Conservation (phyloP, 2,329 filamentous ascomycete genomes). For the Basipetospora chlamydospora region DNA sequence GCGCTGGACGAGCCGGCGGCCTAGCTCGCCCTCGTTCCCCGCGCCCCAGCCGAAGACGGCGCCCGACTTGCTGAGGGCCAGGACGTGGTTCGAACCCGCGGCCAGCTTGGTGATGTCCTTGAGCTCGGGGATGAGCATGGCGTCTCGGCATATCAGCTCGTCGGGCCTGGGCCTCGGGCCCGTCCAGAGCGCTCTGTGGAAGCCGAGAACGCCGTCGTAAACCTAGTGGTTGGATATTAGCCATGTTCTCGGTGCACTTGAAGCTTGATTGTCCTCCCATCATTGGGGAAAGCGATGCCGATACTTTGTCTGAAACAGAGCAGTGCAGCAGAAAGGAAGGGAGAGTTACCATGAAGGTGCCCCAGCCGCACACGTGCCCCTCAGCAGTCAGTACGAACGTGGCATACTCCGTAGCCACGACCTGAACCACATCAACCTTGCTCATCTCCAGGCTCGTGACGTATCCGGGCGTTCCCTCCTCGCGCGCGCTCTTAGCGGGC, state of each 20-base stretch:
- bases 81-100: slow-evolving; percentile 42
- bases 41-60: slow-evolving; percentile 42
- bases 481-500: slow-evolving; percentile 17
- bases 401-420: slow-evolving; percentile 47
- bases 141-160: slow-evolving; percentile 10
- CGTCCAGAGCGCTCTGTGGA: too few relatives aligned
- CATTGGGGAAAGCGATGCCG: too few relatives aligned
- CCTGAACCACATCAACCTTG: slow-evolving; percentile 35
- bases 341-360: slow-evolving; percentile 38
- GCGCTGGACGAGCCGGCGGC: slow-evolving; percentile 33
- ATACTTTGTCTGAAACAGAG: too few relatives aligned
- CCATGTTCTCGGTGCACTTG: too few relatives aligned
- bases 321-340: neutral
- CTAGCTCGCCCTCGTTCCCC: slow-evolving; percentile 29
- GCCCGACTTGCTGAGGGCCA: slow-evolving; percentile 35
- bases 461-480: slow-evolving; percentile 10
- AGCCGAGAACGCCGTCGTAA: too few relatives aligned
- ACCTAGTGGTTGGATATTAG: too few relatives aligned
- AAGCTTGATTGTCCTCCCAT: too few relatives aligned
- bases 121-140: slow-evolving; percentile 32
- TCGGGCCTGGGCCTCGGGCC: slow-evolving; percentile 4
- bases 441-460: slow-evolving; percentile 29
- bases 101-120: slow-evolving; percentile 35
- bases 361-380: slow-evolving; percentile 52
- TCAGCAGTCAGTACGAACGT: slow-evolving; percentile 47